Percentiles rank a stretch among this genome's conserved stretches.
Evolutionary conservation across 768 basidiomycete species (phyloP).

Genomic region (Rhodotorula taiwanensis): DNA sequence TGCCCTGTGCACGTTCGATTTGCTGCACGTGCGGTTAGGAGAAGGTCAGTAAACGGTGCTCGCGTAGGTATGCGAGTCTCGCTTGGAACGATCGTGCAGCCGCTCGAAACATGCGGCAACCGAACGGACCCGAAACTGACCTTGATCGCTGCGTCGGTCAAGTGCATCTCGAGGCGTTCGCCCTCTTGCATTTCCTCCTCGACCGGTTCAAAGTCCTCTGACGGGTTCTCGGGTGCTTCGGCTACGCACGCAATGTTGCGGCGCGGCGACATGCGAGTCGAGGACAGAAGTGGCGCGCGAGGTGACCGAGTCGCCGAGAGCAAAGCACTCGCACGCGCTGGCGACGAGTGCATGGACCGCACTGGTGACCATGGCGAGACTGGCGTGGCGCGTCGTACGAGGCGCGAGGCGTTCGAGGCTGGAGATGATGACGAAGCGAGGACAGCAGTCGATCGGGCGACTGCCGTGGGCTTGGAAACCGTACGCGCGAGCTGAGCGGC

Average conservation of each 20-base stretch:
- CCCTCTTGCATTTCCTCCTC: constrained; percentile 6
- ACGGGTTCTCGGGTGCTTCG: constrained; percentile 5
- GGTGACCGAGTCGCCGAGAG: background rate
- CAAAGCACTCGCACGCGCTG: too few relatives aligned
- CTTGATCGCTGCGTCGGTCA: constrained; percentile 15
- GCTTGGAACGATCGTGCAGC: background rate
- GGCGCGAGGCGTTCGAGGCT: too few relatives aligned
- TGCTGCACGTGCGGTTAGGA: background rate
- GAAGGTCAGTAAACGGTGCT: too few relatives aligned
- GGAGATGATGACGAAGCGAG: too few relatives aligned
- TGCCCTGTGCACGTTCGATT: constrained; percentile 18
- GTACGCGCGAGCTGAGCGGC: too few relatives aligned
- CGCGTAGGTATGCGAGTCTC: background rate
- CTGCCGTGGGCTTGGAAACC: too few relatives aligned
- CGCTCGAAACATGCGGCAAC: background rate
- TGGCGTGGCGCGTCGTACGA: too few relatives aligned
- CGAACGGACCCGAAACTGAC: background rate
- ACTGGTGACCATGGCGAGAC: too few relatives aligned
- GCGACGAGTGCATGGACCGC: too few relatives aligned
- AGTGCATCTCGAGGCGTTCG: background rate
- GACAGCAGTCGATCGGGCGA: too few relatives aligned
- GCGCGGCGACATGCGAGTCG: background rate
- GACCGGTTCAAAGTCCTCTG: constrained; percentile 19
- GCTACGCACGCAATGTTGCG: background rate
- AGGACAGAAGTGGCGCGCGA: background rate